Conservation (phyloP, 768 basidiomycete species). For the Boletus barrowsii region DNA sequence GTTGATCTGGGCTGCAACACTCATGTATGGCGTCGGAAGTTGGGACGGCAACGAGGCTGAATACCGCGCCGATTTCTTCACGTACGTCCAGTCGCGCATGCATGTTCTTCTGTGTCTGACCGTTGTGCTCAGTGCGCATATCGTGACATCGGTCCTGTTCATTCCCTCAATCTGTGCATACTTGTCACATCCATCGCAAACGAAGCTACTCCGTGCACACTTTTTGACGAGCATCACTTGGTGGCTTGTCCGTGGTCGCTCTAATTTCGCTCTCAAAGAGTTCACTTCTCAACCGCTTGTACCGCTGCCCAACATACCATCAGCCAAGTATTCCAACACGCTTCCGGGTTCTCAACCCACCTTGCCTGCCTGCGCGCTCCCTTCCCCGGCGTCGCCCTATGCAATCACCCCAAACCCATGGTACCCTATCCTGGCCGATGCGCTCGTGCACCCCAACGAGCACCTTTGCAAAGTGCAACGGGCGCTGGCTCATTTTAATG, state of each 20-base stretch:
- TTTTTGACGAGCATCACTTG: conserved; percentile 49
- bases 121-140: conserved; percentile 51
- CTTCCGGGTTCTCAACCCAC: conserved; percentile 20
- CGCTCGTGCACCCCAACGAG: conserved; percentile 58
- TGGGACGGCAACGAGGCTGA: conserved; percentile 36
- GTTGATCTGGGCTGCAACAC: conserved; percentile 50
- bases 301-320: conserved; percentile 16
- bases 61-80: conserved; percentile 67
- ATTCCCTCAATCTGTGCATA: conserved; percentile 47
- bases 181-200: conserved; percentile 56
- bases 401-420: conserved; percentile 52
- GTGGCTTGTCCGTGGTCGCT: conserved; percentile 59
- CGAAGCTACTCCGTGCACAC: conserved; percentile 56
- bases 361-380: conserved; percentile 26
- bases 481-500: conserved; percentile 45
- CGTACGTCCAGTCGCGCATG: conserved; percentile 39
- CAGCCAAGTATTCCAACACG: conserved; percentile 23
- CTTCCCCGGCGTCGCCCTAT: conserved; percentile 33
- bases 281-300: conserved; percentile 42
- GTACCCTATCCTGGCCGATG: conserved; percentile 52
- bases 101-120: conserved; percentile 1
- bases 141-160: conserved; percentile 67
- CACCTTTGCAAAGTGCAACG: conserved; percentile 50
- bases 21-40: conserved; percentile 63
- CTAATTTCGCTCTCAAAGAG: conserved; percentile 43